Conservation (phyloP, 2,329 filamentous ascomycete species). For the Drechslera avenae region DNA sequence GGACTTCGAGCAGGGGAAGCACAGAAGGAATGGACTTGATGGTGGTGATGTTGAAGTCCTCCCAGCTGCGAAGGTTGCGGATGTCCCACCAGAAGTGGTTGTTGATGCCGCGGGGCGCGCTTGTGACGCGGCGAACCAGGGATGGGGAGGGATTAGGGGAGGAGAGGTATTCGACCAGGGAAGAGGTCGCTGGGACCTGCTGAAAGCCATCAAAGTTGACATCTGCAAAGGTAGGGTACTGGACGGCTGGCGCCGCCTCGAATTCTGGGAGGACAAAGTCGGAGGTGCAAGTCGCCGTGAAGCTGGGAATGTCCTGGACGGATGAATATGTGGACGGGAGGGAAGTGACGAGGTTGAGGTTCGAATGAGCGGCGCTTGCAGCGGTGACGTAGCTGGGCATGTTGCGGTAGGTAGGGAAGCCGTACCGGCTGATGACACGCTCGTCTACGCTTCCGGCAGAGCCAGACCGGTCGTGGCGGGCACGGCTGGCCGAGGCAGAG, state of each 20-base stretch:
- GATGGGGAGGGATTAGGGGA: constrained; percentile 79
- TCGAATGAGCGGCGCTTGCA: constrained; percentile 40
- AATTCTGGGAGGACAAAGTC: constrained; percentile 46
- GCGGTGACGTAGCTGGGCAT: constrained; percentile 64
- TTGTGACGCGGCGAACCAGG: constrained; percentile 78
- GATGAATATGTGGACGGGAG: constrained; percentile 44
- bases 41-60: constrained; percentile 73
- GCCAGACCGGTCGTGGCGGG: constrained; percentile 58
- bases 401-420: constrained; percentile 83
- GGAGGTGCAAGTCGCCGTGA: constrained; percentile 35
- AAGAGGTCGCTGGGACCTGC: constrained; percentile 60
- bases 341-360: constrained; percentile 49
- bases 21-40: constrained; percentile 76
- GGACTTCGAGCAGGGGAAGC: constrained; percentile 67
- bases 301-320: constrained; percentile 42
- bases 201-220: constrained; percentile 47
- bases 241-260: constrained; percentile 49
- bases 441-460: constrained; percentile 73
- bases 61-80: constrained; percentile 84
- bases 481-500: constrained; percentile 65
- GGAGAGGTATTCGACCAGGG: constrained; percentile 78
- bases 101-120: constrained; percentile 69
- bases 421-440: constrained; percentile 69
- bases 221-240: constrained; percentile 51
- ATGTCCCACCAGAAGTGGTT: constrained; percentile 97